Evolutionary conservation across 163 green algal species (phyloP).

Genomic region (Volvox carteri): DNA sequence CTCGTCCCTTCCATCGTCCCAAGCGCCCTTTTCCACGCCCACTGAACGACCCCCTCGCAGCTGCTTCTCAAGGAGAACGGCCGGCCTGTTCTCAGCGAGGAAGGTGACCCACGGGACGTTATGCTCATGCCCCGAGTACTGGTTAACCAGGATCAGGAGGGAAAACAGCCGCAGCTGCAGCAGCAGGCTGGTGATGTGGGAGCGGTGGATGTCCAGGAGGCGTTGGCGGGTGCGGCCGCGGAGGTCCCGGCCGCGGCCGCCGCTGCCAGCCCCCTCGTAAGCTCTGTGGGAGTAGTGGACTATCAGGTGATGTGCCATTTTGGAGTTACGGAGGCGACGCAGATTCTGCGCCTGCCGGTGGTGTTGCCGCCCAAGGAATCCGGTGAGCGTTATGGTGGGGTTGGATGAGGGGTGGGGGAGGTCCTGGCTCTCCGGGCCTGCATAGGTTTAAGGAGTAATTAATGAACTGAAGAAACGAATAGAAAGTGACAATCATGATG

Average conservation of each 20-base stretch:
- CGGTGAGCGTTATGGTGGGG: not conserved
- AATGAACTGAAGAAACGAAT: too few relatives aligned
- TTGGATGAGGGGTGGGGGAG: not conserved
- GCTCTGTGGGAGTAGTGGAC: not conserved
- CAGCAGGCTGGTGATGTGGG: not conserved
- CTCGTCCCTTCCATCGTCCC: too few relatives aligned
- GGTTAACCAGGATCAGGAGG: not conserved
- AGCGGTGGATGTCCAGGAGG: not conserved
- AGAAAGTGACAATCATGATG: too few relatives aligned
- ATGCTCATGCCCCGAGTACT: slow-evolving; percentile 53
- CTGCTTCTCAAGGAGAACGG: slow-evolving; percentile 51
- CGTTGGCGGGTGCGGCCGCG: not conserved
- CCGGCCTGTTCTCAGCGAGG: not conserved
- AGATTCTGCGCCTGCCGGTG: slow-evolving; percentile 51
- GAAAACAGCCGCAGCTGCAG: not conserved
- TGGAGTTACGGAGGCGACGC: slow-evolving; percentile 18
- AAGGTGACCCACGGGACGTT: slow-evolving; percentile 25
- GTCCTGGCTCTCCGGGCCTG: too few relatives aligned
- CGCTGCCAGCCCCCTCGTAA: not conserved
- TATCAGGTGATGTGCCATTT: slow-evolving; percentile 49
- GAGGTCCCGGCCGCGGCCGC: not conserved
- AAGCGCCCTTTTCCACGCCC: too few relatives aligned
- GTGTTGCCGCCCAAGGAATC: slow-evolving; percentile 33
- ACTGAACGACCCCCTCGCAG: too few relatives aligned
- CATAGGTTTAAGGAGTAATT: too few relatives aligned